Evolutionary conservation across 1,139 yeast genomes (phyloP).

Genomic region (Candida mesenterica): DNA sequence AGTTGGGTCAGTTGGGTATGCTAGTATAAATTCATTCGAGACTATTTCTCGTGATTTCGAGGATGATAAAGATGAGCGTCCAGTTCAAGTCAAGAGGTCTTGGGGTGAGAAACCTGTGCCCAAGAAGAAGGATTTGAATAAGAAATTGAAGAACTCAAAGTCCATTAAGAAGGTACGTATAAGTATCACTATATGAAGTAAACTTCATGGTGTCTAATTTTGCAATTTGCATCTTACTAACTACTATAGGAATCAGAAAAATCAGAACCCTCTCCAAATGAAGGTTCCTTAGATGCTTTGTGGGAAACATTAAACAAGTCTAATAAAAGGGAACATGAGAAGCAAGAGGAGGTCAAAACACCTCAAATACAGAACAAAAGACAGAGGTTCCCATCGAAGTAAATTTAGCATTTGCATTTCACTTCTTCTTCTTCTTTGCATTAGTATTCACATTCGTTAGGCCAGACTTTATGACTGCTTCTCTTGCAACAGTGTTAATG

Average conservation of each 20-base stretch:
- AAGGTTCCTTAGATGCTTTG: constrained; percentile 24
- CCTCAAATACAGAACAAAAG: constrained; percentile 19
- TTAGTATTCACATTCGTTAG: constrained; percentile 27
- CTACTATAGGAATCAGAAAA: no score
- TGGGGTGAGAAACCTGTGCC: constrained; percentile 5
- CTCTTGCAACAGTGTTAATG: constrained; percentile 85
- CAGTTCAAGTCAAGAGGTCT: constrained; percentile 4
- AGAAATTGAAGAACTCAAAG: constrained; percentile 4
- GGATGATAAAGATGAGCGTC: constrained; percentile 6
- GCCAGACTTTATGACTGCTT: constrained; percentile 69
- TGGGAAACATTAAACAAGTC: constrained; percentile 28
- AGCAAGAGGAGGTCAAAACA: no score
- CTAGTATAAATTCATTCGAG: constrained; percentile 31
- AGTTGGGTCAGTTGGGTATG: constrained; percentile 49
- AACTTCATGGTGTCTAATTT: no score
- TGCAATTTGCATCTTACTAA: no score
- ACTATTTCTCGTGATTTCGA: constrained; percentile 4
- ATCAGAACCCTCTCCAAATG: not conserved
- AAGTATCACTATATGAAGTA: not conserved
- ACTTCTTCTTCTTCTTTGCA: constrained; percentile 19
- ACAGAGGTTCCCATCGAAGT: constrained; percentile 13
- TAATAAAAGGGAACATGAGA: constrained; percentile 12
- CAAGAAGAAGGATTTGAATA: constrained; percentile 12
- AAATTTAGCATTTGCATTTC: constrained; percentile 1
- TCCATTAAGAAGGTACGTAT: constrained; percentile 10